phyloP scores from a whole-genome alignment of 2,329 filamentous ascomycete species.

The Cordyceps javanica region DNA sequence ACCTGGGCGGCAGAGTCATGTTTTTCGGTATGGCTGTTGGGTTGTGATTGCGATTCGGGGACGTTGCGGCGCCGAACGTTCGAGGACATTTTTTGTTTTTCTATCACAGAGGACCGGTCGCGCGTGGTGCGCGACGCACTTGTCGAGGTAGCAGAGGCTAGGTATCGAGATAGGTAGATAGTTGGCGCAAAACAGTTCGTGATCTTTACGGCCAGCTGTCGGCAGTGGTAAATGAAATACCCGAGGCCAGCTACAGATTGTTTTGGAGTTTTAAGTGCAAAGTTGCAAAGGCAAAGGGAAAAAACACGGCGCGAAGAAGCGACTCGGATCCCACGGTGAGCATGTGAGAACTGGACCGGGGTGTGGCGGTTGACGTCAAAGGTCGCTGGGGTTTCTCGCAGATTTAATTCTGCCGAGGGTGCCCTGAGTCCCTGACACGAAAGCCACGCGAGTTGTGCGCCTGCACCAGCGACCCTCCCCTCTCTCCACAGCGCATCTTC shows the following conservation, averaged over 20 bases:
- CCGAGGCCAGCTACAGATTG: neutral
- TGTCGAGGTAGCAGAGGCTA: neutral
- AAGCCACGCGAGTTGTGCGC: neutral
- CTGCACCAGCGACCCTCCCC: neutral
- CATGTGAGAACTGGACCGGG: conserved; percentile 7
- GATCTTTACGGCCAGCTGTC: neutral
- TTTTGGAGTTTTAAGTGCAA: neutral
- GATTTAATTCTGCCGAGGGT: neutral
- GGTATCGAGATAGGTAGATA: neutral
- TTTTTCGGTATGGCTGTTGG: neutral
- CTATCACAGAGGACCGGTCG: neutral
- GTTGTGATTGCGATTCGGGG: neutral
- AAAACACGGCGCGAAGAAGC: neutral
- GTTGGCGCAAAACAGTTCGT: neutral
- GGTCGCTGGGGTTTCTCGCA: neutral
- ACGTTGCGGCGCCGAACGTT: conserved; percentile 6
- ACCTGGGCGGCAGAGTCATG: conserved; percentile 2
- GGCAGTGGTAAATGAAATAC: neutral
- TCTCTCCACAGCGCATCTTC: neutral
- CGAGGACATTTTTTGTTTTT: neutral
- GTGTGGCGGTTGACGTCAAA: conserved; percentile 1
- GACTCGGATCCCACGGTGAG: neutral
- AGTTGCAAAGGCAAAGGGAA: neutral
- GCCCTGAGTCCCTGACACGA: neutral
- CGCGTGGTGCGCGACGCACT: neutral